Base-by-base conservation (phyloP, 1,284 basidiomycete species). In the Lignosus rhinocerotis region DNA sequence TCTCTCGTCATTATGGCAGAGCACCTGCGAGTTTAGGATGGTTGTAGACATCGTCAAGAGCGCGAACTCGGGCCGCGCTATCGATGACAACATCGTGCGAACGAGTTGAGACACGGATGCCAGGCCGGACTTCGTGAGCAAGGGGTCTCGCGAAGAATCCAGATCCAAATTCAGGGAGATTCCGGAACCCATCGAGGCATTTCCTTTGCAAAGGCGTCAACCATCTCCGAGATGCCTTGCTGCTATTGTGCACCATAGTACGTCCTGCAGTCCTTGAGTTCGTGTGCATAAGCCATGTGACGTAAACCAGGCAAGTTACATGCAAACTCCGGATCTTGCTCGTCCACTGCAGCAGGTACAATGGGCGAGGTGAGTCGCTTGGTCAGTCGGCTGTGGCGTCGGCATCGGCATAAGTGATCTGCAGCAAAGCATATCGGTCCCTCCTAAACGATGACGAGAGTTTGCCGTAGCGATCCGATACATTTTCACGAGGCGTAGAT, bases 41-140 rank as follows among this genome's bases (percentile, higher is more conserved):
- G 32, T 43, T 49, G 31, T 19, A 30, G 41, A 38, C 36, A 34
- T 43, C 49, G 42, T 55, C 52, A 50, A 42, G 38, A 30, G 33
- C 19, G 46, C 48, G 53, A 25, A 32, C 42, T 39, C 58, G 61
- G 61, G 21, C 61, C 58, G 58, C 17, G 6, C 48, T 25, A 48
- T 53, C 43, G 58, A 59, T 42, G 51, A 47, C 32, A 39, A 32
- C 53, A 32, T 50, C 53, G 60, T 61, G 60, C 42, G 55, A 57
- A 56, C 19, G 12, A 33, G 38, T 44, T 19, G 1, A 10, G 46
- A 25, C 50, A 41, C 52, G 57, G 60, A 42, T n/a, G 32, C 51
- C 10, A 38, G 36, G 51, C 57, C 57, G 57, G 48, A 48, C 45
- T 54, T 47, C 44, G 45, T 32, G 31, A 17, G 30, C 11, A 30